Conservation (phyloP, 2,329 filamentous ascomycete genomes). For the Alternaria alternata region DNA sequence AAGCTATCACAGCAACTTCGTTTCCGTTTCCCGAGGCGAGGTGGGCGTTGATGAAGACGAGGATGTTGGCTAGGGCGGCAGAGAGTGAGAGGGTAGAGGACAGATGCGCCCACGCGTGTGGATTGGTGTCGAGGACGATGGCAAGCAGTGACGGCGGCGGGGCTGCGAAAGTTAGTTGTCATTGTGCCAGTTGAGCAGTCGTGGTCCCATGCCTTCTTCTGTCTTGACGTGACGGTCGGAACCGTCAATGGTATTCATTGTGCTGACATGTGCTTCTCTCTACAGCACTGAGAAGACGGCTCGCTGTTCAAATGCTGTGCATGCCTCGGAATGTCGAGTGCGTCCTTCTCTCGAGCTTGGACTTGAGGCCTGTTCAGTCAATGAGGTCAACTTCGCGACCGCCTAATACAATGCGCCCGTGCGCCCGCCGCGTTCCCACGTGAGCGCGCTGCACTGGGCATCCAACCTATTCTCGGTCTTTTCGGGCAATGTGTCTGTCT, state of each 20-base stretch:
- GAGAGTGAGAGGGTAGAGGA: conserved; percentile 78
- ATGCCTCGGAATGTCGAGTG: not conserved
- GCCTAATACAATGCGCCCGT: conserved; percentile 12
- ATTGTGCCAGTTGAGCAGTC: not conserved
- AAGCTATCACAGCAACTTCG: conserved; percentile 89
- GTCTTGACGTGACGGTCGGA: conserved; percentile 56
- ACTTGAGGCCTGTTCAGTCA: not conserved
- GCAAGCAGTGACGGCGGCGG: conserved; percentile 82
- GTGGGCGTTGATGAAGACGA: conserved; percentile 97
- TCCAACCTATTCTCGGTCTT: not conserved
- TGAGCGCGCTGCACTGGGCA: conserved; percentile 6
- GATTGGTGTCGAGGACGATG: conserved; percentile 95
- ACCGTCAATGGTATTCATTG: conserved; percentile 72
- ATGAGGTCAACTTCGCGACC: conserved; percentile 23
- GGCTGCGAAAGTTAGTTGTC: conserved; percentile 48
- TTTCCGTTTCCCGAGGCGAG: conserved; percentile 93
- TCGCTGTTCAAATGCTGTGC: not conserved
- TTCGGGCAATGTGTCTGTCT: not conserved
- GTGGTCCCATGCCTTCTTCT: conserved; percentile 40
- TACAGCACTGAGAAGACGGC: not conserved
- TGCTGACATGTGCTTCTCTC: conserved; percentile 5
- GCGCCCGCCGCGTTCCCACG: conserved; percentile 20
- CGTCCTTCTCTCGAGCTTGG: not conserved
- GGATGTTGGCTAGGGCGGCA: conserved; percentile 83
- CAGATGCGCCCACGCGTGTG: conserved; percentile 88